Base-by-base conservation (phyloP, 148 eudicot species). In the Rhododendron kiyosumense region DNA sequence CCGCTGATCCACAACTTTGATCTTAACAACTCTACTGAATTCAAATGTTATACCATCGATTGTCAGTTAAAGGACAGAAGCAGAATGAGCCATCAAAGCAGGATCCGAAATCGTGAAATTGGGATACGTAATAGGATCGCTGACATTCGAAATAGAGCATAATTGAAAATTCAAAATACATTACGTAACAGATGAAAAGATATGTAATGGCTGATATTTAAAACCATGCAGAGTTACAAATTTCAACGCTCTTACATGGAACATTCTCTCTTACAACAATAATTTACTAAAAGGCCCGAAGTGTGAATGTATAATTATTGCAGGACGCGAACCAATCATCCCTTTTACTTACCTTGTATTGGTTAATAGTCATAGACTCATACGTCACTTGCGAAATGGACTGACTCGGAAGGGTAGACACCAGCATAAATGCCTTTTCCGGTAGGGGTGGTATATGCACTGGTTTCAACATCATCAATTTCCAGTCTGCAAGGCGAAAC, bases 241-340 rank as follows among this genome's bases (percentile, higher is more conserved):
- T 73, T 73, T 73, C 38, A 30, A 32, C 10, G 36, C 41, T 14
- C 78, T 34, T 9, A 73, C 78, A 30, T 14, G 78, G 22, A 73
- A 73, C 41, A 14, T 30, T 30, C 78, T 34, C 78, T 41, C 28
- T 77, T 8, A 77, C 46, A 77, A 41, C 80, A 41, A 1, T 77
- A 36, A 41, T 41, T 43, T 20, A 20, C 49, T 41, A 77, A 46
- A 11, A 59, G 28, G 73, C 59, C 18, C 4, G 6, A 36, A 83
- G 34, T 34, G 51, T 30, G 81, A 32, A 84, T 51, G 5, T 36
- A 34, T 14, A 24, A 36, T 20, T 81, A 86, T 57, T 84, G 88
- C 88, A 83, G 88, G 88, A 87, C 86, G 86, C 86, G 34, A 67
- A 79, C 79, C 85, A 79, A 79, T 43, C 83, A 67, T 24, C 83